phyloP scores from a whole-genome alignment of 305 asterid species.

The Petunia hybrid region DNA sequence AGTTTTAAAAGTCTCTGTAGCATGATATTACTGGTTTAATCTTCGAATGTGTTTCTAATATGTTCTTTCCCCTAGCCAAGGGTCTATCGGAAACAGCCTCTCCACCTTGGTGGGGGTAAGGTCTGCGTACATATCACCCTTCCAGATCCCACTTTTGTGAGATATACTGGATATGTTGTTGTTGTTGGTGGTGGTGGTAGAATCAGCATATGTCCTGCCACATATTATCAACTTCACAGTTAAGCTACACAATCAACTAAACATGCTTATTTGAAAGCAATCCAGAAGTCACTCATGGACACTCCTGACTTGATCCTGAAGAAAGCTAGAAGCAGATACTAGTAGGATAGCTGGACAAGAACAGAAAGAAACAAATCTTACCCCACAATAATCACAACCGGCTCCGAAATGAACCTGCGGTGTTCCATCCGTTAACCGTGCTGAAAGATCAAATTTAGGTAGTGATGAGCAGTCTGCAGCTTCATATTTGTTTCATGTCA shows the following conservation, averaged over 20 bases:
- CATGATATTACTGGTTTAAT: too few relatives aligned
- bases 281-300: neutral
- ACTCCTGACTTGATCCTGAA: neutral
- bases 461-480: conserved; percentile 33
- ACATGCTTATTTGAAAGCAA: neutral
- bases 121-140: too few relatives aligned
- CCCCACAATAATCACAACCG: conserved; percentile 91
- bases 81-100: too few relatives aligned
- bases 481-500: conserved; percentile 37
- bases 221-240: neutral
- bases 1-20: too few relatives aligned
- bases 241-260: conserved; percentile 16
- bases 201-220: too few relatives aligned
- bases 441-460: conserved; percentile 27
- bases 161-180: too few relatives aligned
- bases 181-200: too few relatives aligned
- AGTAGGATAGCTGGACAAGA: neutral
- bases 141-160: too few relatives aligned
- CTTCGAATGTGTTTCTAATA: too few relatives aligned
- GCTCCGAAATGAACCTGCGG: conserved; percentile 51
- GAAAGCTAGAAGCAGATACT: neutral
- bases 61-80: too few relatives aligned
- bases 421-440: conserved; percentile 41
- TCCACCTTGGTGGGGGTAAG: too few relatives aligned
- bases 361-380: conserved; percentile 38